Base-by-base conservation (phyloP, 2,329 filamentous ascomycete species). In the Tolypocladium guangdongense region DNA sequence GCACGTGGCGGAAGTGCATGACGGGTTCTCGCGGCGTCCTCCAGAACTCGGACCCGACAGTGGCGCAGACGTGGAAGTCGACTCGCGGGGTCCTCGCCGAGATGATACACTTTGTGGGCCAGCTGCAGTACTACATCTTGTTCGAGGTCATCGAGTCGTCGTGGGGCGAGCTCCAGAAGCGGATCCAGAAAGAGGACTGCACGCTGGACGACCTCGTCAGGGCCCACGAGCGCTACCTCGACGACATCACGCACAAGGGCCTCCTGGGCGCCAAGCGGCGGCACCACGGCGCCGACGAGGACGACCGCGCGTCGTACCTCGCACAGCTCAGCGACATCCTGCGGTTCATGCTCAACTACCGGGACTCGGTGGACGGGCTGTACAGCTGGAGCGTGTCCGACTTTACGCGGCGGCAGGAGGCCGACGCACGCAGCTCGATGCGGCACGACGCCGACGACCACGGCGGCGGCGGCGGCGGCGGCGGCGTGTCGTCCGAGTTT, bases 61-160 rank as follows among this genome's bases (percentile, higher is more conserved):
- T 95, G 27, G 81, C 81, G 32, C 75, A 84, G 55, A 87, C 92
- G 51, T 99, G 93, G 93, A 96, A 96, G 67, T 83, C 80, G 16
- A 95, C 91, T 5, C 81, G 92, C 54, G 93, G 91, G 55, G 84
- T 86, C 20, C 83, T 97, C 38, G 91, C 92, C 14, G 95, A 99
- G 70, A 99, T 99, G 93, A 89, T 97, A 18, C 95, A 99, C 68
- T 97, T 99, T 65, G 86, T 97, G 64, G 90, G 90, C 58, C 93
- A 99, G 70, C 78, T 99, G 16, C 93, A 99, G 69, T 96, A 97
- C 73, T 99, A 99, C 68, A 96, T 99, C 60, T 78, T 99, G 11
- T 99, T 97, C 64, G 93, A 99, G 69, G 93, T 99, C 60, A 97
- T 99, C 61, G 93, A 99, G 69, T 87, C 88, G 37, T 93, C 89